Base-by-base conservation (phyloP, 768 basidiomycete genomes). In the Punctularia strigosozonata region DNA sequence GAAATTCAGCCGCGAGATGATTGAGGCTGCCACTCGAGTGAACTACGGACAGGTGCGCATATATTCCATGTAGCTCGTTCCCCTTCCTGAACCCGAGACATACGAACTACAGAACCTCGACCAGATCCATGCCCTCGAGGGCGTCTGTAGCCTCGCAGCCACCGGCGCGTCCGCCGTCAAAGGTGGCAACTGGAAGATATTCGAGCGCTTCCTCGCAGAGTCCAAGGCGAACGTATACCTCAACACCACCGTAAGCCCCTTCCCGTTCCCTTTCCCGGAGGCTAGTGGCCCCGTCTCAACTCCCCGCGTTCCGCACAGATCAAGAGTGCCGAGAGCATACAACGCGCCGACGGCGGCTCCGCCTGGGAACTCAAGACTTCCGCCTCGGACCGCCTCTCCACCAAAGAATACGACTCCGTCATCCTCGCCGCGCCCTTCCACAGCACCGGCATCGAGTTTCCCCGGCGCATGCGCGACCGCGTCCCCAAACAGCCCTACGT, bases 391-490 rank as follows among this genome's bases (percentile, higher is more conserved):
- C 31, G 28, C 44, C 36, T n/a, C n/a, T n/a, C n/a, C n/a, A n/a
- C 40, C 31, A 41, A 23, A 36, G 55, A 23, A 56, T 91, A 87
- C 54, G 74, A 71, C 52, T 77, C 76, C 2, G 71, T 97, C 40
- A 79, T 98, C 51, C 65, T 95, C 39, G 90, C 91, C 2, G 80
- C 88, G 2, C 94, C 94, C 2, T 84, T 77, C 65, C 77, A 86
- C 57, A 74, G 68, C 20, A 69, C 83, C 2, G 61, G 59, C 12
- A 80, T 87, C 45, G 50, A 52, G 4, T 55, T 84, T 19, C 67
- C 78, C 4, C 37, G 55, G 4, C 51, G 69, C 14, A 54, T 81
- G 22, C 52, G 69, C 4, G 56, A 64, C 3, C 65, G 65, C 34
- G 71, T 90, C 23, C 78, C 80, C 2, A 50, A 64, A 25, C 81